Conservation (phyloP, 805 yeast genomes). For the Yamadazyma takamatsuzukensis region DNA sequence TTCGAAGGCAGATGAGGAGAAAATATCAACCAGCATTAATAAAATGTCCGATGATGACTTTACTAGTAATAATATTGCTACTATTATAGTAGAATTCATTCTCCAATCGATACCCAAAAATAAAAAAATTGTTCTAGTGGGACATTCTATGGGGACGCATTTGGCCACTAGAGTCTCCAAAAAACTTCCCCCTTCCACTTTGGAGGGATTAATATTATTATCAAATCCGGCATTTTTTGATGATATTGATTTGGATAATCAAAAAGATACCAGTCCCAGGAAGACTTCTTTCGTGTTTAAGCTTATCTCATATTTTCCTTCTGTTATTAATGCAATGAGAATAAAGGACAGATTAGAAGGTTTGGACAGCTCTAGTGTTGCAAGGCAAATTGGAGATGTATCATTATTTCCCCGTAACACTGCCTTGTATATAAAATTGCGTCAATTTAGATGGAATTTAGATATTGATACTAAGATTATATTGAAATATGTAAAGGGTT, state of each 20-base stretch:
- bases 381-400: conserved; percentile 43
- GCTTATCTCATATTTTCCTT: conserved; percentile 37
- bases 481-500: conserved; percentile 51
- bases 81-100: conserved; percentile 35
- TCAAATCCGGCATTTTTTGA: conserved; percentile 45
- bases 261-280: background rate
- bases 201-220: conserved; percentile 47
- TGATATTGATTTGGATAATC: conserved; percentile 5
- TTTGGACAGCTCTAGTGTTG: conserved; percentile 55
- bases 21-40: conserved; percentile 25
- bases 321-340: conserved; percentile 53
- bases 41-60: conserved; percentile 40
- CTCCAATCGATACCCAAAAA: conserved; percentile 33
- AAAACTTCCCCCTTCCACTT: conserved; percentile 30
- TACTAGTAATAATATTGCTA: conserved; percentile 38
- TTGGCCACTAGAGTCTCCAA: conserved; percentile 45
- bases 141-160: conserved; percentile 75
- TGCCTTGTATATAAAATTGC: conserved; percentile 36
- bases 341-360: conserved; percentile 62
- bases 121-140: conserved; percentile 48
- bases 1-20: conserved; percentile 27
- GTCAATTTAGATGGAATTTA: conserved; percentile 70
- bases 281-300: conserved; percentile 7
- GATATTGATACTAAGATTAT: conserved; percentile 56
- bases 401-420: conserved; percentile 5